Evolutionary conservation across 768 basidiomycete species (phyloP), one percentile per base, ranked within the genome.

Genomic region (Agrocybe pediades): DNA sequence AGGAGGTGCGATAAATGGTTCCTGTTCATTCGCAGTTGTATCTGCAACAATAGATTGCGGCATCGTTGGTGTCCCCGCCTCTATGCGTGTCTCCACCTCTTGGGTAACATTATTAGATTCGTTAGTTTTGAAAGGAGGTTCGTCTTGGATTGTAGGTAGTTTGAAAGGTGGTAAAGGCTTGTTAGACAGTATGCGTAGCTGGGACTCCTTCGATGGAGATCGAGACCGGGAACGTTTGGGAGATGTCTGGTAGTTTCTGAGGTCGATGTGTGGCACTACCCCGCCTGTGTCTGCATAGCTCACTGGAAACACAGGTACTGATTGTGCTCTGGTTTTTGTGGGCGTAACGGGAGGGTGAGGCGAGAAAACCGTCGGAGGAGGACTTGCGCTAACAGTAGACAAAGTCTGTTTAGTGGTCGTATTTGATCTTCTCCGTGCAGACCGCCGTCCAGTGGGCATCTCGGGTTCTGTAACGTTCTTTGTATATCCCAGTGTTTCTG

Each of bases 181-280:
- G 51, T 61, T 61, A 46, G 66, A 59, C 42, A 63, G 51, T 30
- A 73, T 67, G 8, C 68, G 70, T 15, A 74, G 52, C 45, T 68
- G 72, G 17, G 64, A 58, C 40, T 73, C 71, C 57, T 76, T 81
- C n/a, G 71, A 74, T 17, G 77, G 75, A 6, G 79, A 75, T 9
- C 73, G 68, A 8, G 73, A 67, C 20, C 70, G 68, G 29, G 63
- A 58, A 30, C 71, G 71, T 46, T 69, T 71, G 4, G 77, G 77
- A 25, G 77, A 77, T 3, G 66, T 56, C 9, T 76, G 75, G 8
- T 71, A 73, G 46, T 77, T 76, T 48, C 69, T 69, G 47, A 80
- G 69, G 62, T 81, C 78, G 39, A 80, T 69, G 26, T 68, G 73
- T 17, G 71, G 66, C 13, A 71, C 51, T 15, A n/a, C n/a, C n/a